phyloP scores from a whole-genome alignment of 345 rosid genomes.

The Lumnitzera racemosa region DNA sequence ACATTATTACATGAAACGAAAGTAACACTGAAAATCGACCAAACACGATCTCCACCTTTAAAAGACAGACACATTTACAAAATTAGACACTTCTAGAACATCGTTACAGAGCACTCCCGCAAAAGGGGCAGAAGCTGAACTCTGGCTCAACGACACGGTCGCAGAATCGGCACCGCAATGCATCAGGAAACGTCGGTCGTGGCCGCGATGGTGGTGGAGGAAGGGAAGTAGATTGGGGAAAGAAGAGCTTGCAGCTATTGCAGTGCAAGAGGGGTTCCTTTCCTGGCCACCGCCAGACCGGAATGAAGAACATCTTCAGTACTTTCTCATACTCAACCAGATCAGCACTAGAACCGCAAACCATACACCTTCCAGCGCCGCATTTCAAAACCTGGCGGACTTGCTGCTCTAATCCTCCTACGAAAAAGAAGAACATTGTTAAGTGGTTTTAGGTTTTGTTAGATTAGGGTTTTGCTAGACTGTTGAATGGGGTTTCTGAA shows the following conservation, averaged over 20 bases:
- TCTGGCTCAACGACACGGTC: slow-evolving; percentile 47
- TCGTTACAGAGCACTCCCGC: slow-evolving; percentile 50
- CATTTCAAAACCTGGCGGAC: slow-evolving; percentile 59
- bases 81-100: no score
- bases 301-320: slow-evolving; percentile 72
- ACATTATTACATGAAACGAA: no score
- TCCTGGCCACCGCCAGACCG: slow-evolving; percentile 85
- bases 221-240: slow-evolving; percentile 36
- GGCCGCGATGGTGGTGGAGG: slow-evolving; percentile 13
- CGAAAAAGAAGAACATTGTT: slow-evolving; percentile 84
- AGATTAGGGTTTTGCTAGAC: no score
- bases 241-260: slow-evolving; percentile 50
- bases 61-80: no score
- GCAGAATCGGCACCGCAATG: slow-evolving; percentile 53
- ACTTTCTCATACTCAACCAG: slow-evolving; percentile 84
- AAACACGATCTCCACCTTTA: no score
- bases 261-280: slow-evolving; percentile 57
- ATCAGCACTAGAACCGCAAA: slow-evolving; percentile 69
- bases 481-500: no score
- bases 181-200: slow-evolving; percentile 10
- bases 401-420: slow-evolving; percentile 78
- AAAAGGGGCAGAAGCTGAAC: slow-evolving; percentile 77
- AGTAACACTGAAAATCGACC: no score
- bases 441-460: no score
- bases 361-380: slow-evolving; percentile 59